phyloP scores from a whole-genome alignment of 345 rosid species.

The Moricandia moricandioides region DNA sequence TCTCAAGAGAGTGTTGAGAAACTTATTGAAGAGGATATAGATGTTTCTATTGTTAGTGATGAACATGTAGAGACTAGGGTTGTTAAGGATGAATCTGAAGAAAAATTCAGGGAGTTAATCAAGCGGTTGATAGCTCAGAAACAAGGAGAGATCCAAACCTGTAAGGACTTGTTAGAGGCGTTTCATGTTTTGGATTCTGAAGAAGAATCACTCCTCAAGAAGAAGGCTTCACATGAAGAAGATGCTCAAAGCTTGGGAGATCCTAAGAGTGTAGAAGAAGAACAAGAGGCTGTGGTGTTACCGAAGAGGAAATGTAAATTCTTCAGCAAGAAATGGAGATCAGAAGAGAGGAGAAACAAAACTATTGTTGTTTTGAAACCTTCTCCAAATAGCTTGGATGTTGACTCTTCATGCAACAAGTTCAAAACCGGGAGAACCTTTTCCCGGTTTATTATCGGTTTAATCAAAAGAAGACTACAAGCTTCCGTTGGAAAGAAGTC shows the following conservation, averaged over 20 bases:
- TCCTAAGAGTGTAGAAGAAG: slow-evolving; percentile 20
- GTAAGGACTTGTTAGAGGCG: slow-evolving; percentile 68
- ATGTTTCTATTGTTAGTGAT: slow-evolving; percentile 31
- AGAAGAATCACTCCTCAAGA: slow-evolving; percentile 56
- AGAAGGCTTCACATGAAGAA: slow-evolving; percentile 59
- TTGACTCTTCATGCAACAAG: slow-evolving; percentile 53
- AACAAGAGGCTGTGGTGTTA: slow-evolving; percentile 10
- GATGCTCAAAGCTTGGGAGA: slow-evolving; percentile 35
- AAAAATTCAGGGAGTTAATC: slow-evolving; percentile 60
- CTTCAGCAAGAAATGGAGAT: slow-evolving; percentile 48
- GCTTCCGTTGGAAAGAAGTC: slow-evolving; percentile 44
- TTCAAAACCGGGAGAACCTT: slow-evolving; percentile 46
- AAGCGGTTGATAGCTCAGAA: slow-evolving; percentile 62
- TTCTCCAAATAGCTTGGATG: slow-evolving; percentile 39
- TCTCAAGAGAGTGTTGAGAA: slow-evolving; percentile 52
- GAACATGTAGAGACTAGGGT: slow-evolving; percentile 36
- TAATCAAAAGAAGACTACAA: slow-evolving; percentile 50
- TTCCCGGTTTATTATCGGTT: slow-evolving; percentile 43
- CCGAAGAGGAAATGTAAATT: slow-evolving; percentile 36
- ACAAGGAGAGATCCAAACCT: slow-evolving; percentile 45
- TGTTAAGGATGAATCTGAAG: slow-evolving; percentile 48
- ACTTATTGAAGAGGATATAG: slow-evolving; percentile 65
- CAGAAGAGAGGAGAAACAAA: slow-evolving; percentile 45
- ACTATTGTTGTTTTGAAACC: slow-evolving; percentile 71
- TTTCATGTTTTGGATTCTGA: slow-evolving; percentile 67